Evolutionary conservation across 2,329 filamentous ascomycete genomes (phyloP).

Genomic region (Rutstroemia sp.): DNA sequence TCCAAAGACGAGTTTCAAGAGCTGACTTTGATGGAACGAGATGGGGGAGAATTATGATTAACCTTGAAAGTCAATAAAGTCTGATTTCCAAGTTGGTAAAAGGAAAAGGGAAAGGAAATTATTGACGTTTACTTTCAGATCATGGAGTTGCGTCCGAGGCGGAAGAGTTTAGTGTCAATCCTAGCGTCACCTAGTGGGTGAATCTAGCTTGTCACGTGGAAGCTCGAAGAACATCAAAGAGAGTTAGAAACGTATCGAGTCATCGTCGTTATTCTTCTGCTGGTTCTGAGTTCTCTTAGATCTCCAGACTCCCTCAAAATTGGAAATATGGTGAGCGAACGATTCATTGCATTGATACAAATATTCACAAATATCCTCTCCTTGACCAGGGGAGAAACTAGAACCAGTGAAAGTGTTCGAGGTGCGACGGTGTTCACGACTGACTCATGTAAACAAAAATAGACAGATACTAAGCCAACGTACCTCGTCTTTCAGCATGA

Average conservation of each 20-base stretch:
- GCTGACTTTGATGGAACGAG: not conserved
- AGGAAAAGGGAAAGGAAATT: not conserved
- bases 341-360: not conserved
- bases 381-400: not conserved
- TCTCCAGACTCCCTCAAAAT: not conserved
- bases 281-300: no score
- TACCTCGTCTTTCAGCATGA: conserved; percentile 15
- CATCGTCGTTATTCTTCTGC: no score
- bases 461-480: not conserved
- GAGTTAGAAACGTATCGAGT: no score
- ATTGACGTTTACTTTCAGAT: no score
- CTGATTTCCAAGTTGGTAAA: not conserved
- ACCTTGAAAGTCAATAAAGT: not conserved
- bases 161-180: no score
- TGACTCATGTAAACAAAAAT: not conserved
- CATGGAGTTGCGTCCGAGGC: no score
- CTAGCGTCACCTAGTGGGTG: no score
- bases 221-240: no score
- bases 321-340: not conserved
- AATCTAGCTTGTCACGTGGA: no score
- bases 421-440: not conserved
- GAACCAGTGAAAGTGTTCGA: not conserved
- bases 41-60: not conserved
- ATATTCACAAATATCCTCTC: not conserved
- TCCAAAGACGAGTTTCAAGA: not conserved